Evolutionary conservation across 108 stramenopile species (phyloP), one percentile per base, ranked within the genome.

Genomic region (Discostella stelligeroides): DNA sequence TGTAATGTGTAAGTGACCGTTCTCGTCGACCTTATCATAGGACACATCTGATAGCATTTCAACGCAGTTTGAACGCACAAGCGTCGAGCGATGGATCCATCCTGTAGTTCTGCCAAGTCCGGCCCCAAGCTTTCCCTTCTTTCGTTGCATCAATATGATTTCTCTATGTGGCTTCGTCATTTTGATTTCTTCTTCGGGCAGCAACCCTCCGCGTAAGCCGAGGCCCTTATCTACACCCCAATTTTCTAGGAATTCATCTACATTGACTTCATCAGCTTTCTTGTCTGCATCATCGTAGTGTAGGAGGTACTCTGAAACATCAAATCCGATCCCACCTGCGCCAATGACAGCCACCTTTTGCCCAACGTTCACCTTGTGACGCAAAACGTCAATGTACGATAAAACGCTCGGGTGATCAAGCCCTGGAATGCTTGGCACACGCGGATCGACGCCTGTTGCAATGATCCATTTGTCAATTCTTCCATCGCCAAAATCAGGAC

Each of bases 241-340:
- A 63, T 96, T 95, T 70, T 86, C 75, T 46, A 91, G 88, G 66
- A 96, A 97, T 28, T 88, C 85, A 23, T 91, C 80, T 10, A 86
- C 42, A 27, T 81, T 75, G 25, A 87, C 82, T 30, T 87, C 85
- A 20, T 81, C 73, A 50, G 82, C 82, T 60, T 3, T 80, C 62
- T 72, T 76, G 23, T 70, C 66, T 10, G 66, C 76, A 20, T 81
- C 76, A 51, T 75, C 51, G 38, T 88, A 80, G 67, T 97, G 91
- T 24, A 94, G 27, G 15, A 99, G 77, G 74, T 87, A 97, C 55
- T 99, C 98, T 18, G 93, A 85, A 27, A 99, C 95, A 84, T 99
- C 98, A 71, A 99, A 99, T 21, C 98, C 98, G 59, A 99, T 99
- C 0, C 98, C 98, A 42, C 98, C 98, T 7, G 97, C 98, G 40